Evolutionary conservation across 1,139 yeast species (phyloP).

Genomic region (Pichia sp.): DNA sequence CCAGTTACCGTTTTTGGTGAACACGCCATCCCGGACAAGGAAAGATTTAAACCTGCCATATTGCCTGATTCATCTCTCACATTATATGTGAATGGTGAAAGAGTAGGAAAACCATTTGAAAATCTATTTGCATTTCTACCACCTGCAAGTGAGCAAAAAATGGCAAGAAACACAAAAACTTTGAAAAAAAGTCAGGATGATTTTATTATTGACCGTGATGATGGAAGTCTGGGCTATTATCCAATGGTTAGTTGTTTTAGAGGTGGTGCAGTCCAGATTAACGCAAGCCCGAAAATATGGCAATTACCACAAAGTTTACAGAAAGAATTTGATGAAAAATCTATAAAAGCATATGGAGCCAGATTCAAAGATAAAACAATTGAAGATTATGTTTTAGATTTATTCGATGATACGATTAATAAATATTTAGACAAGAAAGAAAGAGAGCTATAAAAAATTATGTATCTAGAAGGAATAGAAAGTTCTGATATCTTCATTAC

Average conservation of each 20-base stretch:
- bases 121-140: slow-evolving; percentile 76
- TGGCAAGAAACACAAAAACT: slow-evolving; percentile 21
- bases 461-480: slow-evolving; percentile 14
- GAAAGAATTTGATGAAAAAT: slow-evolving; percentile 22
- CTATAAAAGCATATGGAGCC: slow-evolving; percentile 41
- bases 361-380: slow-evolving; percentile 66
- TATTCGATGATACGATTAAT: slow-evolving; percentile 79
- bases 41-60: slow-evolving; percentile 34
- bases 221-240: slow-evolving; percentile 82
- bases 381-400: slow-evolving; percentile 78
- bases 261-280: slow-evolving; percentile 68
- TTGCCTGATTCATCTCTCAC: slow-evolving; percentile 56
- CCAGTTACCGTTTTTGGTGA: slow-evolving; percentile 72
- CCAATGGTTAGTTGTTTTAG: slow-evolving; percentile 84
- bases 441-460: neutral
- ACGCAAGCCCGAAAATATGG: slow-evolving; percentile 63
- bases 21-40: slow-evolving; percentile 42
- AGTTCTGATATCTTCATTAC: slow-evolving; percentile 19
- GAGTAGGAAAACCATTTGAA: slow-evolving; percentile 58
- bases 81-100: slow-evolving; percentile 72
- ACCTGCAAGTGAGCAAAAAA: slow-evolving; percentile 46
- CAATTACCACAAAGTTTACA: slow-evolving; percentile 36
- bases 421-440: slow-evolving; percentile 43
- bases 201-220: slow-evolving; percentile 42
- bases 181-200: slow-evolving; percentile 17